Conservation (phyloP, 2,329 filamentous ascomycete genomes). For the Neurospora crassa region DNA sequence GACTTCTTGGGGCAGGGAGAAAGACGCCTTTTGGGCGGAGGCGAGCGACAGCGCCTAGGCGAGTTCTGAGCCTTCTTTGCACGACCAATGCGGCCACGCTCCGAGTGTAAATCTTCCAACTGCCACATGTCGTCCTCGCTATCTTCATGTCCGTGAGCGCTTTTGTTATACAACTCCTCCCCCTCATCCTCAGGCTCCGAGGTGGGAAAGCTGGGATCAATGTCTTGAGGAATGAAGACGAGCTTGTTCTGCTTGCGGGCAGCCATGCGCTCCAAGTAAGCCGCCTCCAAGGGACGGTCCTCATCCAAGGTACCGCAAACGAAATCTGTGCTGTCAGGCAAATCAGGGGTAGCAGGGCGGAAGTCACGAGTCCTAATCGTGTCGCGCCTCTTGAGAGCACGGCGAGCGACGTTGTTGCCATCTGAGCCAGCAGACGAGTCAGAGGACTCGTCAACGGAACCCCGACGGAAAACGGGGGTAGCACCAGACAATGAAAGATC, state of each 20-base stretch:
- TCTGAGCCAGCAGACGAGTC: conserved; percentile 51
- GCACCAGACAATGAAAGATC: conserved; percentile 28
- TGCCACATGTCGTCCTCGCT: conserved; percentile 63
- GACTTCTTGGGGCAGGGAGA: conserved; percentile 44
- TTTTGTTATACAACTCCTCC: conserved; percentile 50
- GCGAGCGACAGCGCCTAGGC: conserved; percentile 52
- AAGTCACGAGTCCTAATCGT: conserved; percentile 38
- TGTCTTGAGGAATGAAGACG: conserved; percentile 82
- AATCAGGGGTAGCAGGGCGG: conserved; percentile 63
- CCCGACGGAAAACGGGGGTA: conserved; percentile 29
- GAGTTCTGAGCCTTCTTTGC: conserved; percentile 45
- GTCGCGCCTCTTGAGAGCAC: conserved; percentile 20
- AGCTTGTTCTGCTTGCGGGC: conserved; percentile 75
- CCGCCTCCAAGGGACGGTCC: conserved; percentile 87
- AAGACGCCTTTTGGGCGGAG: conserved; percentile 36
- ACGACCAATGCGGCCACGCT: conserved; percentile 40
- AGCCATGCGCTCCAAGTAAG: conserved; percentile 78
- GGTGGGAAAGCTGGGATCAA: conserved; percentile 93
- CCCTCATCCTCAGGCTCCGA: conserved; percentile 85
- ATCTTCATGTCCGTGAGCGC: conserved; percentile 36
- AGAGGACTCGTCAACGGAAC: conserved; percentile 37
- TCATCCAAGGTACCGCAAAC: conserved; percentile 98
- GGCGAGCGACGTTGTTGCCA: conserved; percentile 21
- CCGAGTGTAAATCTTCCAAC: conserved; percentile 52
- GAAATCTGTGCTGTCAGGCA: conserved; percentile 96